phyloP scores from a whole-genome alignment of 306 rosid genomes.

The Vigna unguiculata region DNA sequence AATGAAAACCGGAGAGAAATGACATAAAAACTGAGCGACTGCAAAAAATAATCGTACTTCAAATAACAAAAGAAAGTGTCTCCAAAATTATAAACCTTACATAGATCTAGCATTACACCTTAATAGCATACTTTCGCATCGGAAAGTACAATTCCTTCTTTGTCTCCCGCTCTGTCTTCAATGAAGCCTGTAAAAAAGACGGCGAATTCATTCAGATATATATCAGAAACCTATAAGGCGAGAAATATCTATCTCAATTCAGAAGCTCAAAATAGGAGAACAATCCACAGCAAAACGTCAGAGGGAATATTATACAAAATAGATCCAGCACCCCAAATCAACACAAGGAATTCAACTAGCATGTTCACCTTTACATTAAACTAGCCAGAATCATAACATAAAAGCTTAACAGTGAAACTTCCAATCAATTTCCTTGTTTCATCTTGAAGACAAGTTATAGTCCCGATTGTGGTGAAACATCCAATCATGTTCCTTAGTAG shows the following conservation, averaged over 20 bases:
- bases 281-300: background rate
- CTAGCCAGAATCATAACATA: background rate
- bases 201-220: slow-evolving; percentile 12
- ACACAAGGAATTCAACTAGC: background rate
- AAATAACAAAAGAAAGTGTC: slow-evolving; percentile 22
- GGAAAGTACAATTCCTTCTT: slow-evolving; percentile 65
- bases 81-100: slow-evolving; percentile 8
- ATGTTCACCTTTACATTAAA: background rate
- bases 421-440: background rate
- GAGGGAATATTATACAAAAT: background rate
- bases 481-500: background rate
- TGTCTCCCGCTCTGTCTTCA: slow-evolving; percentile 63
- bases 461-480: background rate
- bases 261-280: background rate
- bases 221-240: background rate
- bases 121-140: slow-evolving; percentile 67
- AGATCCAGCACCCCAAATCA: background rate
- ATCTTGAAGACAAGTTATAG: background rate
- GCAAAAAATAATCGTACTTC: background rate
- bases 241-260: background rate
- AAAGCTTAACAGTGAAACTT: background rate
- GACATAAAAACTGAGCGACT: background rate
- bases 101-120: slow-evolving; percentile 51
- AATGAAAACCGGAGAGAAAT: background rate
- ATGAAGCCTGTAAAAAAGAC: slow-evolving; percentile 57